Conservation (phyloP, 257 asterid genomes). For the Fraxinus excelsior region DNA sequence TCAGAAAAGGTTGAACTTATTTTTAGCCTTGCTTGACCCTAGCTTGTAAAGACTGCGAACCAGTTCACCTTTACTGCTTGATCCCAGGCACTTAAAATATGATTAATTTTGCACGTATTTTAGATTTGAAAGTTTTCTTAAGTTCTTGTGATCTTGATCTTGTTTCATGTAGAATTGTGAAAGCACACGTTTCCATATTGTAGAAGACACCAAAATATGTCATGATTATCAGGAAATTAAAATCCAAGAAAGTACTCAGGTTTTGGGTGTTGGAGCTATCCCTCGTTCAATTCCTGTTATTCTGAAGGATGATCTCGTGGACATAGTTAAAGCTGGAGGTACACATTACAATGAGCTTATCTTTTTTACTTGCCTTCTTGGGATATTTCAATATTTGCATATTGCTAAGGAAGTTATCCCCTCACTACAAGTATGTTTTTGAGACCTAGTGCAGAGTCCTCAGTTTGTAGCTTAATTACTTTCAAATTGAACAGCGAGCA, state of each 20-base stretch:
- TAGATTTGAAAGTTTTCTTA: slow-evolving; percentile 18
- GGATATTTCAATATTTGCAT: neutral
- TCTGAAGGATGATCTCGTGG: slow-evolving; percentile 95
- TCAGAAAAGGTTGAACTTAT: neutral
- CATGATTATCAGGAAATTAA: slow-evolving; percentile 98
- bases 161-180: slow-evolving; percentile 63
- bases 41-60: slow-evolving; percentile 1
- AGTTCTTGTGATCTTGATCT: slow-evolving; percentile 15
- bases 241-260: slow-evolving; percentile 95
- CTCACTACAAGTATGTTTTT: slow-evolving; percentile 14
- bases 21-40: slow-evolving; percentile 7
- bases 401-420: slow-evolving; percentile 11
- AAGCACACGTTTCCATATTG: slow-evolving; percentile 74
- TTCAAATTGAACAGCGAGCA: neutral
- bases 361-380: neutral
- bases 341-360: slow-evolving; percentile 21
- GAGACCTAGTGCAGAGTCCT: slow-evolving; percentile 18
- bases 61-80: slow-evolving; percentile 13
- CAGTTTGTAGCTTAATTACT: neutral
- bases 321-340: slow-evolving; percentile 99
- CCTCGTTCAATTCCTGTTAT: slow-evolving; percentile 95
- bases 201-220: slow-evolving; percentile 79
- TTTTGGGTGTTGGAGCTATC: slow-evolving; percentile 95
- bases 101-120: slow-evolving; percentile 5
- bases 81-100: neutral